phyloP scores from a whole-genome alignment of 441 rosid genomes.

The Breynia disticha region DNA sequence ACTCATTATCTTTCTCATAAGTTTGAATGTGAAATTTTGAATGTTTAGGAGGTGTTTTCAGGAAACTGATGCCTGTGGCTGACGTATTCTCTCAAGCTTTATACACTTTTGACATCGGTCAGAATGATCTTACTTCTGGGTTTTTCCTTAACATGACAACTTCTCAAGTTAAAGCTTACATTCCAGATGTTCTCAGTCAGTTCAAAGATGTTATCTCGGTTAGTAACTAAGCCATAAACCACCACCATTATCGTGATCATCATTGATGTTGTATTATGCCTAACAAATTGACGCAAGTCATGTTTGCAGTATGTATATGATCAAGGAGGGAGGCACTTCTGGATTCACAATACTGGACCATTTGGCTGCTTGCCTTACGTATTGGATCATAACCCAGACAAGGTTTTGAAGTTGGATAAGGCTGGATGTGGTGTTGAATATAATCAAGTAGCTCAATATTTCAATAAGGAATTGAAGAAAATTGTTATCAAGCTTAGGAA shows the following conservation, averaged over 20 bases:
- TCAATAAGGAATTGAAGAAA: constrained; percentile 37
- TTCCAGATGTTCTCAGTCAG: constrained; percentile 46
- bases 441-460: constrained; percentile 44
- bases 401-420: constrained; percentile 34
- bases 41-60: constrained; percentile 27
- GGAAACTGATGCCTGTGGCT: constrained; percentile 36
- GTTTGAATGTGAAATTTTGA: no score
- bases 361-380: constrained; percentile 63
- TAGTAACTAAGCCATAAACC: background rate
- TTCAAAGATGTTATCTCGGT: constrained; percentile 39
- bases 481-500: constrained; percentile 29
- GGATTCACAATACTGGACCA: constrained; percentile 90
- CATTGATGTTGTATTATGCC: background rate
- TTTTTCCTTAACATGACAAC: constrained; percentile 49
- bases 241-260: no score
- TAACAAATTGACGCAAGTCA: background rate
- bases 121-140: constrained; percentile 66
- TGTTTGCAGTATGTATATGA: constrained; percentile 35
- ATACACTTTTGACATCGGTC: constrained; percentile 79
- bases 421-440: constrained; percentile 46
- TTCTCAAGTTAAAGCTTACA: constrained; percentile 31
- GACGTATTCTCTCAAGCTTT: constrained; percentile 42
- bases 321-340: constrained; percentile 58
- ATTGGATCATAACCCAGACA: constrained; percentile 31
- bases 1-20: no score